Evolutionary conservation across 129 eudicot species (phyloP), one percentile per base, ranked within the genome.

Genomic region (Pulicaria dysenterica): DNA sequence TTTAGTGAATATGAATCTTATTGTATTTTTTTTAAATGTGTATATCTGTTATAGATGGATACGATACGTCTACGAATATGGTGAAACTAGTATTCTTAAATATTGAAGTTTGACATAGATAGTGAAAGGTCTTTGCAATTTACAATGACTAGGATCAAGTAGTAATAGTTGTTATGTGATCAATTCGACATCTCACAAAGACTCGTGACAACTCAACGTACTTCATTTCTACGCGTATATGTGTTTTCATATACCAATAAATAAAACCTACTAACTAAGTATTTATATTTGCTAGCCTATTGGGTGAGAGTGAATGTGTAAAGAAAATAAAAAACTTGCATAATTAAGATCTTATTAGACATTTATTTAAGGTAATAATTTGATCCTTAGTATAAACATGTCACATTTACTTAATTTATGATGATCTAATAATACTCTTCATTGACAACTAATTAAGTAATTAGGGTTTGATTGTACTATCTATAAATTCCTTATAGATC

Each of bases 141-240:
- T 48, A 50, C 51, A 61, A 48, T 41, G 41, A 58, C 69, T 58
- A 58, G 60, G 69, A n/a, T n/a, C n/a, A n/a, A 58, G 54, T 6
- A 75, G 14, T 39, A 74, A 49, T 53, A 53, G 65, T 54, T 57
- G 60, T 67, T 12, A 41, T 45, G 44, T 24, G 58, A 76, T 76
- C 58, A 76, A 45, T 37, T 67, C 51, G 2, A 9, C 9, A 50
- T 49, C 50, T 51, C 63, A 16, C 73, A 67, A 66, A 67, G 80
- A 67, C 61, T 43, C 5, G 38, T 57, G 80, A 76, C 74, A 56
- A 76, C 49, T 66, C 80, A 55, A 44, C 6, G 66, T 76, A 76
- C 71, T 57, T 16, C 15, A 46, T 31, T 57, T 58, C 50, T 57
- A 76, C 69, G 74, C 13, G 38, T n/a, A n/a, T n/a, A 67, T 45